Evolutionary conservation across 2,329 filamentous ascomycete species (phyloP).

Genomic region (Fusarium pininemorale): DNA sequence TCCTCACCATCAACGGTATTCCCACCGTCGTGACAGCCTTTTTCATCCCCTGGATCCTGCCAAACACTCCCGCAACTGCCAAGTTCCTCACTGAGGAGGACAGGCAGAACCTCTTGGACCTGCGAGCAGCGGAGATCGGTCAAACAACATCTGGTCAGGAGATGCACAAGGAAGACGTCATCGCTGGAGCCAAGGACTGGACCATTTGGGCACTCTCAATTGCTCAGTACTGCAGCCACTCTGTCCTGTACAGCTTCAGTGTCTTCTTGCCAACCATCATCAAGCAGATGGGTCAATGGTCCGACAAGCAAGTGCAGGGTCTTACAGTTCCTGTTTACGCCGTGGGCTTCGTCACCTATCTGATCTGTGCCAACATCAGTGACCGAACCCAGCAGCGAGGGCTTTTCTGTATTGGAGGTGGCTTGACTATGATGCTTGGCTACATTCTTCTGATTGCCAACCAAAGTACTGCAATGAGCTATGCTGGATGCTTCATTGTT

Average conservation of each 20-base stretch:
- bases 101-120: slow-evolving; percentile 59
- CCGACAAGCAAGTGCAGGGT: slow-evolving; percentile 67
- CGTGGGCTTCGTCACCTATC: slow-evolving; percentile 68
- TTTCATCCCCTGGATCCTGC: slow-evolving; percentile 63
- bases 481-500: slow-evolving; percentile 70
- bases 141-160: slow-evolving; percentile 33
- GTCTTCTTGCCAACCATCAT: slow-evolving; percentile 78
- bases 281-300: slow-evolving; percentile 65
- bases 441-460: slow-evolving; percentile 68
- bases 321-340: slow-evolving; percentile 75
- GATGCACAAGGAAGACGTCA: slow-evolving; percentile 42
- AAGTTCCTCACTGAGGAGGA: slow-evolving; percentile 36
- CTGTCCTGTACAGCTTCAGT: slow-evolving; percentile 73
- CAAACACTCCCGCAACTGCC: slow-evolving; percentile 67
- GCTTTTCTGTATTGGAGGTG: slow-evolving; percentile 60
- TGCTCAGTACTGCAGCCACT: slow-evolving; percentile 69
- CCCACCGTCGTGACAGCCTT: slow-evolving; percentile 61
- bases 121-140: slow-evolving; percentile 59
- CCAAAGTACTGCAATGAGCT: slow-evolving; percentile 65
- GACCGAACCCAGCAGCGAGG: slow-evolving; percentile 67
- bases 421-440: slow-evolving; percentile 62
- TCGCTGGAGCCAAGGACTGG: slow-evolving; percentile 60
- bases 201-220: slow-evolving; percentile 69
- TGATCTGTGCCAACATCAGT: slow-evolving; percentile 65
- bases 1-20: slow-evolving; percentile 65